Percentiles rank a stretch among this genome's conserved stretches.
Evolutionary conservation across 2,329 filamentous ascomycete species (phyloP).

Genomic region (Trichoderma sp.): DNA sequence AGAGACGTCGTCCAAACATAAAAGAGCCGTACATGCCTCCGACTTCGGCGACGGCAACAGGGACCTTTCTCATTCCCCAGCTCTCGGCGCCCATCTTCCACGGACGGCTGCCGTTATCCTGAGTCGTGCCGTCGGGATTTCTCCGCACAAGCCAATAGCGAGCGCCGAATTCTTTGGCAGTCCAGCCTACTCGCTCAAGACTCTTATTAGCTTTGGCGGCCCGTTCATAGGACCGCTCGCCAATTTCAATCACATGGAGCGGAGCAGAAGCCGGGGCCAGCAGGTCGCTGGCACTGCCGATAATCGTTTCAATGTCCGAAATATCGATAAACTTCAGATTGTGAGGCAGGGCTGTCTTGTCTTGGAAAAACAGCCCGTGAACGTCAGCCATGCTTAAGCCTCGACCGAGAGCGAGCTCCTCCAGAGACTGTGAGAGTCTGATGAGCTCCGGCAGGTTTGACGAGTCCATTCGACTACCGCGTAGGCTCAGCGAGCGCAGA

Average conservation of each 20-base stretch:
- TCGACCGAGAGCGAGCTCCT: constrained; percentile 74
- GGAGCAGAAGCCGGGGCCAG: constrained; percentile 63
- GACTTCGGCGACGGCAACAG: constrained; percentile 87
- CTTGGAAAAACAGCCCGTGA: constrained; percentile 62
- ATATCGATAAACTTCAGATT: constrained; percentile 75
- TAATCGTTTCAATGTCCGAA: constrained; percentile 61
- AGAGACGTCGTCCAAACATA: constrained; percentile 64
- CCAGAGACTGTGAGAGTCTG: constrained; percentile 66
- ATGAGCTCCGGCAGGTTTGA: constrained; percentile 65
- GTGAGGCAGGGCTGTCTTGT: constrained; percentile 51
- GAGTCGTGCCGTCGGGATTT: constrained; percentile 39
- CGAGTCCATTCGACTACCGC: constrained; percentile 69
- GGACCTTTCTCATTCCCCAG: constrained; percentile 89
- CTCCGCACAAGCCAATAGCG: constrained; percentile 67
- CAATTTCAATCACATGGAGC: constrained; percentile 74
- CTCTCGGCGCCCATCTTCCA: constrained; percentile 87
- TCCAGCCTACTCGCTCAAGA: constrained; percentile 67
- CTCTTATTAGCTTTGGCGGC: constrained; percentile 64
- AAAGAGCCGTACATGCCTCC: constrained; percentile 87
- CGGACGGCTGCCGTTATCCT: constrained; percentile 54
- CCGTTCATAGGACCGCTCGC: constrained; percentile 66
- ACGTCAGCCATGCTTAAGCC: constrained; percentile 67
- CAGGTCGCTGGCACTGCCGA: constrained; percentile 60
- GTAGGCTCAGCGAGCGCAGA: constrained; percentile 73
- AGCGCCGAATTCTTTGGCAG: constrained; percentile 66